phyloP scores from a whole-genome alignment of 2,329 filamentous ascomycete genomes.

The Neophaeococcomyces aloes region DNA sequence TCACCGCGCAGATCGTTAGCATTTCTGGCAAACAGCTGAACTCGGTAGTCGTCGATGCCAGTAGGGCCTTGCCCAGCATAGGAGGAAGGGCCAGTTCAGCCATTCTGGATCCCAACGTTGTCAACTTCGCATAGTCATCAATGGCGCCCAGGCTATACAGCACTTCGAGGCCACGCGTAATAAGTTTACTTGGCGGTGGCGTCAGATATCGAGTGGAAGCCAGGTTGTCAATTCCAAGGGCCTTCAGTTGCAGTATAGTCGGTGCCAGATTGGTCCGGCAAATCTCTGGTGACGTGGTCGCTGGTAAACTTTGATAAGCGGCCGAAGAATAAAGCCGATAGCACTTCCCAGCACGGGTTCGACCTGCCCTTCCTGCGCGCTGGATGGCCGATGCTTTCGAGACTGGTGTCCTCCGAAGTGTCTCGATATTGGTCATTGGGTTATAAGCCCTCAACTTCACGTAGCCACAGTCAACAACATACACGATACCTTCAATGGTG shows the following conservation, averaged over 20 bases:
- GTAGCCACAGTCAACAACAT: constrained; percentile 82
- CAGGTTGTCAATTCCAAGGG: constrained; percentile 89
- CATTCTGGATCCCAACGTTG: constrained; percentile 80
- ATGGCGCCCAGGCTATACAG: constrained; percentile 78
- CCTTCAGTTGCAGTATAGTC: constrained; percentile 82
- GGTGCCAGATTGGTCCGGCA: constrained; percentile 85
- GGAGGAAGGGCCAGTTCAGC: constrained; percentile 87
- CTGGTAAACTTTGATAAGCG: constrained; percentile 54
- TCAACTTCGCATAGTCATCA: constrained; percentile 82
- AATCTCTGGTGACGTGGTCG: constrained; percentile 75
- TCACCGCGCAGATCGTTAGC: constrained; percentile 88
- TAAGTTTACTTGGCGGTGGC: constrained; percentile 70
- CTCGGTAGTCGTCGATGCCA: constrained; percentile 51
- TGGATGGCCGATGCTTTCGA: constrained; percentile 92
- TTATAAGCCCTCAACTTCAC: constrained; percentile 84
- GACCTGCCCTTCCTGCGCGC: constrained; percentile 77
- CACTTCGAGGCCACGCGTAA: constrained; percentile 77
- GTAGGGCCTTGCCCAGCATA: constrained; percentile 85
- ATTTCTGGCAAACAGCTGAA: constrained; percentile 79
- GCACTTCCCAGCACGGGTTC: constrained; percentile 85
- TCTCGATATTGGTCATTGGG: constrained; percentile 75
- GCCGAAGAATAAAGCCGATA: constrained; percentile 83
- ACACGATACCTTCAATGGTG: constrained; percentile 84
- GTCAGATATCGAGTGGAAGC: constrained; percentile 83
- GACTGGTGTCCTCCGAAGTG: constrained; percentile 66